Evolutionary conservation across 2,329 filamentous ascomycete genomes (phyloP), one percentile per base, ranked within the genome.

Genomic region (Cytospora schulzeri): DNA sequence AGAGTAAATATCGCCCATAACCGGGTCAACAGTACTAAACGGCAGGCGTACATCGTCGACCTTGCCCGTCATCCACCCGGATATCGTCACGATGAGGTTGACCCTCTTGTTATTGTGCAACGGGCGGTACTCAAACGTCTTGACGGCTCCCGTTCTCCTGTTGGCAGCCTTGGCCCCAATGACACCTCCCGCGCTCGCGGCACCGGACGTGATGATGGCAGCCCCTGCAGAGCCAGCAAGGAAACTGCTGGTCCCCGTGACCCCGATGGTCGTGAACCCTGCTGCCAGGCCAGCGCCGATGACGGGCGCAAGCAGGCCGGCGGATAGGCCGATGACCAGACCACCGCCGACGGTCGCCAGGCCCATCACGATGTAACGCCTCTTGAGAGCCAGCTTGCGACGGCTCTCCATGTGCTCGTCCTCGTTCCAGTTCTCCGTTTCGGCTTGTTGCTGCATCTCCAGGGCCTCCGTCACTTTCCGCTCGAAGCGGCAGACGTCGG

Each of bases 1-100:
- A 0, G 94, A 97, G 78, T 99, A 99, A 19, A 99, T 88, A 74
- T 99, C 95, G 15, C 95, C 95, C 95, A 99, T 99, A 68, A 98
- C 87, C 0, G 96, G 92, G 75, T 99, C 93, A 8, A 99, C 90
- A 0, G 96, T 99, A 79, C 93, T 97, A 77, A 91, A 99, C 9
- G 95, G 95, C 72, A 99, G 79, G 66, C 95, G 91, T 57, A 99
- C 93, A 75, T 99, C 95, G 78, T 99, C 95, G 60, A 96, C 89
- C 74, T 96, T 98, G 72, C 96, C 95, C 50, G 92, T 97, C 91
- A 99, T 96, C 95, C 95, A 99, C 4, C 95, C 95, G 0, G 94
- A 93, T 33, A 99, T 87, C 0, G 95, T 98, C 48, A 99, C 88
- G 68, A 99, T 95, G 33, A 99, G 84, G 71, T 99, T 98, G 48